Evolutionary conservation across 2,329 filamentous ascomycete genomes (phyloP).

Genomic region (Zopfia rhizophila): DNA sequence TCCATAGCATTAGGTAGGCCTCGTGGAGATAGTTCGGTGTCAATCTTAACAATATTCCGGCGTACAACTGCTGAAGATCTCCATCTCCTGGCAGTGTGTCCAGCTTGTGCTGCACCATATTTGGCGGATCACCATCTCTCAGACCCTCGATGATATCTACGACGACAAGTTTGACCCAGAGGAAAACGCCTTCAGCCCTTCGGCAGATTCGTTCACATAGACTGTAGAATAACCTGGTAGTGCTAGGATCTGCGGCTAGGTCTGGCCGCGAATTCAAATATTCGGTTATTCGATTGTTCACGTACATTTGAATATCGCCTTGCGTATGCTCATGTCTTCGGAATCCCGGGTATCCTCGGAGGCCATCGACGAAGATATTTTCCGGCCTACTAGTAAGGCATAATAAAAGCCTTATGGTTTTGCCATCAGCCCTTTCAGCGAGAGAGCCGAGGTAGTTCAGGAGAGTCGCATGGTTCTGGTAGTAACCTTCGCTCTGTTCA

Average conservation of each 20-base stretch:
- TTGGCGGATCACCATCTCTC: constrained; percentile 1
- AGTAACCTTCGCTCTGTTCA: constrained; percentile 4
- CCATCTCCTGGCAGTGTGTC: constrained; percentile 6
- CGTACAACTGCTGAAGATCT: constrained; percentile 1
- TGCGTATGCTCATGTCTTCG: constrained; percentile 2
- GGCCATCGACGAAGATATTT: constrained; percentile 9
- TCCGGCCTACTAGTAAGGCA: constrained; percentile 16
- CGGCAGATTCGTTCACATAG: constrained; percentile 4
- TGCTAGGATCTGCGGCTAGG: not conserved
- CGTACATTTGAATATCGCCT: constrained; percentile 1
- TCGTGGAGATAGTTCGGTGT: constrained; percentile 1
- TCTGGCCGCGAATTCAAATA: not conserved
- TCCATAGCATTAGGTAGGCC: not conserved
- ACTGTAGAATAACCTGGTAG: not conserved
- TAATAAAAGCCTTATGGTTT: constrained; percentile 7
- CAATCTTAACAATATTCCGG: not conserved
- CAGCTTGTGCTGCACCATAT: constrained; percentile 8
- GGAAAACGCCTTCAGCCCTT: constrained; percentile 16
- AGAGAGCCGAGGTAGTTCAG: not conserved
- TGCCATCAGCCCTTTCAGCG: constrained; percentile 1
- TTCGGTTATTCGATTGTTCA: not conserved
- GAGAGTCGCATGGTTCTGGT: constrained; percentile 6
- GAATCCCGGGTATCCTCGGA: constrained; percentile 3
- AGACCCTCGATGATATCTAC: constrained; percentile 7
- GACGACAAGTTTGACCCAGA: constrained; percentile 21